Percentiles rank a stretch among this genome's conserved stretches.
These are phyloP conservation scores for Cajanus cajan DNA, from an alignment of 306 rosid genomes.

Conservation along the genomic window DNA sequence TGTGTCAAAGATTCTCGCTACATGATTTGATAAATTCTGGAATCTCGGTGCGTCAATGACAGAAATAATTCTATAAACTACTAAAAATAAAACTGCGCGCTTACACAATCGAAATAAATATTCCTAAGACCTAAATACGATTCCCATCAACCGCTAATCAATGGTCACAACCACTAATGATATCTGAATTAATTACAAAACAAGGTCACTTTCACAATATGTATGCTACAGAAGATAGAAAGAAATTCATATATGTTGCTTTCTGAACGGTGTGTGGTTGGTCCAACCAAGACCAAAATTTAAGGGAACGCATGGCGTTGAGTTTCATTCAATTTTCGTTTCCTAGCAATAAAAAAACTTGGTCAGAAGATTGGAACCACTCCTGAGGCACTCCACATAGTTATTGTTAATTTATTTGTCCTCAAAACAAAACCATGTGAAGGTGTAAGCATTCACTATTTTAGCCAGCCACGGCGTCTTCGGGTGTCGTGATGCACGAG, in stretches of 20 bases:
- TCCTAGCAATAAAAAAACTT: neutral
- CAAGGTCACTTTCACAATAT: slow-evolving; percentile 27
- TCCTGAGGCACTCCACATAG: slow-evolving; percentile 38
- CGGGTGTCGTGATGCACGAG: slow-evolving; percentile 35
- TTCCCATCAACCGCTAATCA: neutral
- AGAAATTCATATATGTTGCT: neutral
- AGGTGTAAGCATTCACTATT: neutral
- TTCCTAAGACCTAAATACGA: neutral
- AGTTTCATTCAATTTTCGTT: neutral
- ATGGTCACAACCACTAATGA: neutral
- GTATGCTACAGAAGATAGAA: neutral
- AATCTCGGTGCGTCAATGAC: neutral
- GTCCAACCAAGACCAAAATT: slow-evolving; percentile 28
- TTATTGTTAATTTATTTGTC: slow-evolving; percentile 35
- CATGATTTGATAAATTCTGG: neutral
- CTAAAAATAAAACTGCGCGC: neutral
- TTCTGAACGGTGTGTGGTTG: neutral
- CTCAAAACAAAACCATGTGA: slow-evolving; percentile 50
- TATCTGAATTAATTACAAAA: neutral
- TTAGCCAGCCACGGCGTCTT: slow-evolving; percentile 30
- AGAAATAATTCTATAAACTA: neutral
- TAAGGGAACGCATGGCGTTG: slow-evolving; percentile 22
- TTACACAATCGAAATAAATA: neutral
- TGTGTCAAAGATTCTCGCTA: neutral
- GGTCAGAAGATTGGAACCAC: slow-evolving; percentile 22